These are phyloP conservation scores for Phaffia tasmanica DNA, from an alignment of 768 basidiomycete genomes.

Conservation along the genomic window DNA sequence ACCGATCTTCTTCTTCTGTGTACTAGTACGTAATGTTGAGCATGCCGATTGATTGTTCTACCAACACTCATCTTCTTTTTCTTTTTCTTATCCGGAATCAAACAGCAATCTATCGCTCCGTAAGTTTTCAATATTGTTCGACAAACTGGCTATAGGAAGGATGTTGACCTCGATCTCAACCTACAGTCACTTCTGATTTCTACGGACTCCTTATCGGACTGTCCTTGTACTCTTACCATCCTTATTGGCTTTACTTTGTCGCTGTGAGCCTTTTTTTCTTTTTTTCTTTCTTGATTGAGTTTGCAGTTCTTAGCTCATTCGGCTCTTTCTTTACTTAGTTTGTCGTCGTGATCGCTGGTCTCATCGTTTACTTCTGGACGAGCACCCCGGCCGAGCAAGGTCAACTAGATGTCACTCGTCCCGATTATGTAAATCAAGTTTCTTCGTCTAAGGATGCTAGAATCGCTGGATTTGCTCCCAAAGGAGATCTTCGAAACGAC, in stretches of 20 bases:
- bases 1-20: conserved; percentile 72
- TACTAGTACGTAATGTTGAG: conserved; percentile 37
- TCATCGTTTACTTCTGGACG: conserved; percentile 73
- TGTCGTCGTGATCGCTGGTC: conserved; percentile 55
- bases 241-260: conserved; percentile 82
- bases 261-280: conserved; percentile 34
- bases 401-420: conserved; percentile 3
- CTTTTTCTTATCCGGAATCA: background rate
- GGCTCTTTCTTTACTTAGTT: conserved; percentile 37
- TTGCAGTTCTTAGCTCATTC: no score
- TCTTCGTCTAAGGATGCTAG: background rate
- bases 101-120: background rate
- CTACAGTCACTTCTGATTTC: conserved; percentile 71
- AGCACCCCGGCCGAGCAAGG: conserved; percentile 4
- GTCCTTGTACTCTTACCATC: conserved; percentile 54
- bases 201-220: conserved; percentile 66
- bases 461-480: conserved; percentile 11
- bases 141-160: background rate
- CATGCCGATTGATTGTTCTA: background rate
- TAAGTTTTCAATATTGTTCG: background rate
- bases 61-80: background rate
- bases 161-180: conserved; percentile 55
- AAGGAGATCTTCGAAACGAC: background rate
- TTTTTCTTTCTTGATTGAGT: no score
- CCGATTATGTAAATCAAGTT: conserved; percentile 16